Evolutionary conservation across 148 eudicot species (phyloP).

Genomic region (Camellia japonica): DNA sequence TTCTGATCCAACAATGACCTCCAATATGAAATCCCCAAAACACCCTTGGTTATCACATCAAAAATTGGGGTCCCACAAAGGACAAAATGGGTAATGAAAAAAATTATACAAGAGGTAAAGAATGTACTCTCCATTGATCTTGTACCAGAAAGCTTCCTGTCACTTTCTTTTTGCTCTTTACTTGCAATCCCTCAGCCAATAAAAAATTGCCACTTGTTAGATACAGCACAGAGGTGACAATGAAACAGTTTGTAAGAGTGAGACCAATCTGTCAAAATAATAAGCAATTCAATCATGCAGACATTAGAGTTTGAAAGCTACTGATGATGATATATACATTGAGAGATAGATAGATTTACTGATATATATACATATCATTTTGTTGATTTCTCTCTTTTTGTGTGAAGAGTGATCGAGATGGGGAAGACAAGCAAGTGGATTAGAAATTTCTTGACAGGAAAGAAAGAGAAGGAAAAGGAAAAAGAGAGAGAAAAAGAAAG

Average conservation of each 20-base stretch:
- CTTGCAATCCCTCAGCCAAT: no score
- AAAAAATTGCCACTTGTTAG: no score
- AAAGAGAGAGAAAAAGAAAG: slow-evolving; percentile 28
- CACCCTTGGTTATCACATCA: neutral
- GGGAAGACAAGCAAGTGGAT: slow-evolving; percentile 87
- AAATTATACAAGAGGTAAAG: slow-evolving; percentile 13
- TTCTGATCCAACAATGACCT: slow-evolving; percentile 16
- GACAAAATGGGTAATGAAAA: neutral
- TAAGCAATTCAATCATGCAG: neutral
- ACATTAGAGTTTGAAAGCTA: neutral
- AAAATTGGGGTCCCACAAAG: neutral
- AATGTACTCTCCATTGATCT: neutral
- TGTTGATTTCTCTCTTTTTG: neutral
- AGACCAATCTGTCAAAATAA: neutral
- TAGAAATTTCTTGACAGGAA: slow-evolving; percentile 54
- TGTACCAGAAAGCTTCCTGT: slow-evolving; percentile 23
- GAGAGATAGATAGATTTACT: slow-evolving; percentile 9
- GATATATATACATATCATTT: slow-evolving; percentile 15
- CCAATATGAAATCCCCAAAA: neutral
- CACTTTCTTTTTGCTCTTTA: slow-evolving; percentile 14
- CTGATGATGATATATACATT: slow-evolving; percentile 4
- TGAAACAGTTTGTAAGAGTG: no score
- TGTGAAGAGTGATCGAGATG: slow-evolving; percentile 38
- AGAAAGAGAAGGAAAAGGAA: slow-evolving; percentile 38
- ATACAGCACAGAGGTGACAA: no score